Evolutionary conservation across 192 early-diverging fungal genomes (phyloP), one percentile per base, ranked within the genome.

Genomic region (Cetraspora pellucida): DNA sequence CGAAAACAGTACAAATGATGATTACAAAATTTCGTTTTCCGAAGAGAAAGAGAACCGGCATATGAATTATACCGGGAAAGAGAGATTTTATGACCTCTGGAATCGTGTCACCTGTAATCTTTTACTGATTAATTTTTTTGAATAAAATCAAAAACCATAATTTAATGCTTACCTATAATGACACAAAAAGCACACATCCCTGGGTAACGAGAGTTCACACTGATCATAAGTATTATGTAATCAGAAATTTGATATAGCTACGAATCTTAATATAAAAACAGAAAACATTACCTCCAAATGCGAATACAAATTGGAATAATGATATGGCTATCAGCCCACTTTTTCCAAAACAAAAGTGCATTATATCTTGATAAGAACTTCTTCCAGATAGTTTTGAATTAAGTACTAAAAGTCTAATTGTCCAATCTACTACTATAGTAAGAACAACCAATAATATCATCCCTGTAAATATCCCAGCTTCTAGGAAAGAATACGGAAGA

Each of bases 261-360:
- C 60, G 25, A 31, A 61, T 16, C 9, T 57, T 47, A 55, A 59
- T 47, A 28, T 68, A 77, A 44, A 31, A 16, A 59, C 30, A 55
- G 14, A 50, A 66, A 78, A 69, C 79, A 84, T 66, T 77, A 85
- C 94, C 95, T 74, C 96, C 96, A 85, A 95, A 96, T 1, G 96
- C 95, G 87, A 97, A 96, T 9, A 92, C 86, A 73, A 96, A 95
- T 80, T 96, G 95, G 81, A 96, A 97, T 52, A 95, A 79, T 6
- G 95, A 95, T 69, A 94, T 95, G 6, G 87, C 83, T 55, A 91
- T 82, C 44, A 93, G 82, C 2, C 96, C 96, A 47, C 85, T 64
- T 23, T 87, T 86, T 59, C 96, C 96, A 79, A 93, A 97, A 60
- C 94, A 93, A 76, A 92, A 88, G 77, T 88, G 85, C 37, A 97